These are phyloP conservation scores for Lactarius psammicola DNA, from an alignment of 768 basidiomycete genomes.

Conservation along the genomic window DNA sequence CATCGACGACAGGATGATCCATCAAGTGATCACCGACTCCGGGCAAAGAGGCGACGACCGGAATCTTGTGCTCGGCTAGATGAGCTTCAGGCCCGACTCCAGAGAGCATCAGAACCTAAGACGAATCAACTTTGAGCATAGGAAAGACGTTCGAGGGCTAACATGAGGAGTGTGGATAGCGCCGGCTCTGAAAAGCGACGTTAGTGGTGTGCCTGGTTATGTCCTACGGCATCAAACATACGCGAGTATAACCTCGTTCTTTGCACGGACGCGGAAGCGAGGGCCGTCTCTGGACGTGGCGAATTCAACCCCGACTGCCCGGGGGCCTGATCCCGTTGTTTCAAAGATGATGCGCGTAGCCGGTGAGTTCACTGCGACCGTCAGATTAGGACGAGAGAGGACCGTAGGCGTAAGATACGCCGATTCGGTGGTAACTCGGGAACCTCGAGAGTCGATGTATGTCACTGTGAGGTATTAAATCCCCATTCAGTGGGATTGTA, in stretches of 20 bases:
- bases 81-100: slow-evolving; percentile 70
- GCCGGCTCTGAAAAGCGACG: slow-evolving; percentile 45
- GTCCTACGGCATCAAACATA: slow-evolving; percentile 36
- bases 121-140: slow-evolving; percentile 10
- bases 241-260: slow-evolving; percentile 62
- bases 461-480: slow-evolving; percentile 51
- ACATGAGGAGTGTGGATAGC: slow-evolving; percentile 63
- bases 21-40: slow-evolving; percentile 72
- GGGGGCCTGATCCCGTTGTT: slow-evolving; percentile 36
- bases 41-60: slow-evolving; percentile 59
- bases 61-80: slow-evolving; percentile 51
- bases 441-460: slow-evolving; percentile 52
- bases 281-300: slow-evolving; percentile 38
- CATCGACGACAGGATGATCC: slow-evolving; percentile 61
- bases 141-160: slow-evolving; percentile 18
- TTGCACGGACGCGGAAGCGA: slow-evolving; percentile 47
- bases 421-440: slow-evolving; percentile 60
- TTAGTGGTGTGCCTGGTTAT: background rate
- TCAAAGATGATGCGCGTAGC: slow-evolving; percentile 58
- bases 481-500: background rate
- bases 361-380: slow-evolving; percentile 53
- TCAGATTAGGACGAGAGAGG: slow-evolving; percentile 62
- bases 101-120: slow-evolving; percentile 64
- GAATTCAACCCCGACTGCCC: slow-evolving; percentile 65
- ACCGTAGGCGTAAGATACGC: slow-evolving; percentile 68